Conservation (phyloP, 768 basidiomycete genomes). For the Collybiopsis confluens region DNA sequence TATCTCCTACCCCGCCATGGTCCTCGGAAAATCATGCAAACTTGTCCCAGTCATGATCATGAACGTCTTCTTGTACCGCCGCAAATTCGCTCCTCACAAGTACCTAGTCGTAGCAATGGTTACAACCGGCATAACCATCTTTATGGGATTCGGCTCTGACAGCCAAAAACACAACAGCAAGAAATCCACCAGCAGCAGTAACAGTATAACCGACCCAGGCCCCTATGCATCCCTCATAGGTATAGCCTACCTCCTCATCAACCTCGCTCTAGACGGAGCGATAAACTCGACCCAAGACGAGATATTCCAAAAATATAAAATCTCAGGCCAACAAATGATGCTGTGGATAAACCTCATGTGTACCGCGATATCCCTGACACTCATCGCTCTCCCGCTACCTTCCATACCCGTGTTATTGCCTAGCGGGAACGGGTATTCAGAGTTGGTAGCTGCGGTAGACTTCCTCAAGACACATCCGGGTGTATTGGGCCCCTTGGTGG, state of each 20-base stretch:
- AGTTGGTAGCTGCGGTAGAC: constrained; percentile 61
- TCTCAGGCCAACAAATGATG: constrained; percentile 97
- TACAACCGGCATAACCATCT: constrained; percentile 85
- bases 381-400: constrained; percentile 72
- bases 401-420: constrained; percentile 83
- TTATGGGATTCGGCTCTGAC: constrained; percentile 84
- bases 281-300: constrained; percentile 97
- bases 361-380: constrained; percentile 63
- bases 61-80: constrained; percentile 93
- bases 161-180: constrained; percentile 37
- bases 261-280: constrained; percentile 88
- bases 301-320: constrained; percentile 75
- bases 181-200: constrained; percentile 30
- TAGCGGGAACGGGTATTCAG: constrained; percentile 49
- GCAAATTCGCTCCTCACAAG: constrained; percentile 89
- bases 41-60: constrained; percentile 98
- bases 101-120: constrained; percentile 95
- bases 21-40: constrained; percentile 98
- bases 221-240: constrained; percentile 66
- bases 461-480: constrained; percentile 80
- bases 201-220: too few species aligned
- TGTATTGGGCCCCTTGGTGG: constrained; percentile 65
- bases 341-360: constrained; percentile 93
- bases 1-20: constrained; percentile 98
- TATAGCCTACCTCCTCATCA: constrained; percentile 71